Evolutionary conservation across 202 grass and related monocot species (phyloP), one percentile per base, ranked within the genome.

Genomic region (Saccharum hybrid): DNA sequence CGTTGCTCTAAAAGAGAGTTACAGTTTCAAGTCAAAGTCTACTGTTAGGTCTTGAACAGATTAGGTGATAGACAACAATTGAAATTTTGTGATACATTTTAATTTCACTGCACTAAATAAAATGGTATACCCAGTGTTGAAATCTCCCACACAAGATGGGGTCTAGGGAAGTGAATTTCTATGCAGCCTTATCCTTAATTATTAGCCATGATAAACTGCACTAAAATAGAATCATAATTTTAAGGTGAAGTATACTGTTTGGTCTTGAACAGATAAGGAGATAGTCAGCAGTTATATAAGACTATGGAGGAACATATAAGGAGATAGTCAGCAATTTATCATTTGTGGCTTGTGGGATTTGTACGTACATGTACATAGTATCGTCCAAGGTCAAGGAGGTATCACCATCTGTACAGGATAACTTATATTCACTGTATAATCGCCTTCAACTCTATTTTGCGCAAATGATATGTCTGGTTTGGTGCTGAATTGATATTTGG

Each of bases 211-310:
- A 28, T 71, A 6, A 21, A 70, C 72, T 28, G 34, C 38, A 69
- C 8, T 26, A 65, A 45, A 41, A 66, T 7, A 49, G 63, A 65
- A 54, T 8, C 38, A 12, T 43, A 69, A 3, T 21, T 63, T 39
- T 72, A 48, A 68, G 11, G 31, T 56, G 34, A 52, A 63, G 38
- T 6, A 23, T 75, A 31, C 62, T 83, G 76, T 48, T 83, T 90
- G 78, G 37, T 81, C 49, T 82, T 91, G 71, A 88, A 84, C 75
- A 65, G 93, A 91, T 77, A 84, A 79, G 18, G 86, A 90, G 83
- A 80, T 91, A 69, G 80, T 82, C 60, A 90, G 89, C 57, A 93
- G 77, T 86, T 82, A 26, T 88, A 71, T 76, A 89, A 98, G 77
- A 82, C 88, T 76, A 87, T 88, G 61, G 96, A 95, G 82, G 86